Base-by-base conservation (phyloP, 352 stramenopile species). In the Phytophthora melonis region DNA sequence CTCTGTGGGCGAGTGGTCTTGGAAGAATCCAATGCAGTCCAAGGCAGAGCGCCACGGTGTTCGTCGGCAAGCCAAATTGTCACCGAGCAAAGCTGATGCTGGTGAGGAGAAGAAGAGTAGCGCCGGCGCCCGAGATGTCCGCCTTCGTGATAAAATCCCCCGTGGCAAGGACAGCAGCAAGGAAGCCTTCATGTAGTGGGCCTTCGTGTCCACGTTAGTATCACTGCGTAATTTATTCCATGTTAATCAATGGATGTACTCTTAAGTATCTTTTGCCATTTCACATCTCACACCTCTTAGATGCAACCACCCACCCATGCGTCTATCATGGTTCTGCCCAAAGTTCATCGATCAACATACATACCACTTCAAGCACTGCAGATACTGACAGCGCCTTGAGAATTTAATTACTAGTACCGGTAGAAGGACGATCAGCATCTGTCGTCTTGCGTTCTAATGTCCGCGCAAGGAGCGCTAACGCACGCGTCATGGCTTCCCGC, bases 401-500 rank as follows among this genome's bases (percentile, higher is more conserved):
- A 71, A 72, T 36, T 76, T 72, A 78, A 64, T 67, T 72, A 66
- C 58, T 69, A 54, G 57, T 60, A 59, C 57, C 62, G 47, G 67
- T 66, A 61, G 47, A 34, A 68, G 59, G 45, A 57, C 43, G 58
- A 63, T 79, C 66, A 52, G 10, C 3, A 6, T 72, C 62, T 25
- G 71, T 71, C 27, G 65, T 78, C 56, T 85, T 85, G 23, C 84
- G 79, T 30, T 95, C 88, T 66, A 96, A 80, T 67, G 89, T 92
- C 30, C 88, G 81, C 39, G 89, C 84, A 63, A 96, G 77, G 47
- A 93, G 81, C 2, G 89, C 89, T 23, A 96, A 75, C 14, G 89
- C 89, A 23, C 88, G 79, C 18, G 85, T 86, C 87, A 96, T 95
- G 25, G 89, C 89, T 75, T 94, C 89, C n/a, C 87, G 88, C 78